phyloP scores from a whole-genome alignment of 306 rosid species.

The Gleditsia sinensis region DNA sequence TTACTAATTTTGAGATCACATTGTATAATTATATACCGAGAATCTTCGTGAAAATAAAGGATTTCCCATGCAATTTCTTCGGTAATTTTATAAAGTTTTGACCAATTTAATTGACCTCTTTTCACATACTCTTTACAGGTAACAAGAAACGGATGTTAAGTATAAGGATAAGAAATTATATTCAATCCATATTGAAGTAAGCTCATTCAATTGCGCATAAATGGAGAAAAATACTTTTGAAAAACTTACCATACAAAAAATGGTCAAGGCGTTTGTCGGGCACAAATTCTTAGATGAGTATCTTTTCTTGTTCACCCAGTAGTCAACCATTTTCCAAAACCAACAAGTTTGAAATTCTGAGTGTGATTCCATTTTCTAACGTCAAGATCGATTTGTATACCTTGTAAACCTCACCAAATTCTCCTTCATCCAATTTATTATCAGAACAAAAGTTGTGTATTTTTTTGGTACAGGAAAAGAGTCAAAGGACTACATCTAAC shows the following conservation, averaged over 20 bases:
- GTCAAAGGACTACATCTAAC: too few relatives aligned
- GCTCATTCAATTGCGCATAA: too few relatives aligned
- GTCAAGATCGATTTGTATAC: conserved; percentile 12
- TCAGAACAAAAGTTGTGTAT: conserved; percentile 31
- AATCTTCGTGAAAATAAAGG: conserved; percentile 13
- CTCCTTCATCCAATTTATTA: conserved; percentile 40
- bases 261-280: too few relatives aligned
- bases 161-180: not conserved
- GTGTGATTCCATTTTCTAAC: too few relatives aligned
- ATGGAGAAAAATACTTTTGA: too few relatives aligned
- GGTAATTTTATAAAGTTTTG: not conserved
- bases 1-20: conserved; percentile 17
- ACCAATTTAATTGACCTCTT: not conserved
- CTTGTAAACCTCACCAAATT: conserved; percentile 45
- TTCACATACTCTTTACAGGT: not conserved
- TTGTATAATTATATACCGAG: conserved; percentile 9
- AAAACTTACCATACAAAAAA: too few relatives aligned
- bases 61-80: conserved; percentile 4
- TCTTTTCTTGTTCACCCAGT: too few relatives aligned
- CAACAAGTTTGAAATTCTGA: too few relatives aligned
- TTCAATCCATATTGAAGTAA: too few relatives aligned
- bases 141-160: not conserved
- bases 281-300: not conserved
- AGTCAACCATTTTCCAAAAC: too few relatives aligned
- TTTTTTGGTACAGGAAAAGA: too few relatives aligned